A percentile compares a stretch with the other conserved stretches of the same genome.
Conservation (phyloP, 495 filamentous ascomycete genomes). For the Neurospora africana region DNA sequence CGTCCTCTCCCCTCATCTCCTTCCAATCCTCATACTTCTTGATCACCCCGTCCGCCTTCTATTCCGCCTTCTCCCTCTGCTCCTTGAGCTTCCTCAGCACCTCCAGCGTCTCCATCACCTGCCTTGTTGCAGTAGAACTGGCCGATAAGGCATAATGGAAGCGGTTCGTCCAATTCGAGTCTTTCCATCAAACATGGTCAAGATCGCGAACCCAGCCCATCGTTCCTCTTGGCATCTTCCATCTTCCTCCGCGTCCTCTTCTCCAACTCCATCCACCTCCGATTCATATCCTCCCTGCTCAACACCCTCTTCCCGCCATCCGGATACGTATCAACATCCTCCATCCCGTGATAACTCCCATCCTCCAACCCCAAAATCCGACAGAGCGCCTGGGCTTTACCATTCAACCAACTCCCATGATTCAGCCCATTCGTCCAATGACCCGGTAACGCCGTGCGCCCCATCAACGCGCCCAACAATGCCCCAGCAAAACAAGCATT, state of each 20-base stretch:
- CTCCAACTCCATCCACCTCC: slow-evolving; percentile 21
- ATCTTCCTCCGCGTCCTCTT: slow-evolving; percentile 13
- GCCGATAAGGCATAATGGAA: too few relatives aligned
- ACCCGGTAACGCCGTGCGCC: slow-evolving; percentile 27
- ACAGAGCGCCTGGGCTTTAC: slow-evolving; percentile 23
- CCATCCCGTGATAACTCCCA: slow-evolving; percentile 15
- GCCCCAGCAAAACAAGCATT: slow-evolving; percentile 40
- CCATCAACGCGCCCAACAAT: slow-evolving; percentile 31
- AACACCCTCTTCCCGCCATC: slow-evolving; percentile 19
- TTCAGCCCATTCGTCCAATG: slow-evolving; percentile 34
- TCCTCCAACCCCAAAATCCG: slow-evolving; percentile 18
- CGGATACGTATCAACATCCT: slow-evolving; percentile 20
- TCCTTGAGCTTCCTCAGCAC: too few relatives aligned
- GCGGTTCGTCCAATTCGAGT: too few relatives aligned
- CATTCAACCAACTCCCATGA: slow-evolving; percentile 29
- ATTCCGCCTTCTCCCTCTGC: too few relatives aligned
- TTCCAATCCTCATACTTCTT: too few relatives aligned
- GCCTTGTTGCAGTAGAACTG: too few relatives aligned
- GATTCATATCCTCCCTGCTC: slow-evolving; percentile 22
- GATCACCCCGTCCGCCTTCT: too few relatives aligned
- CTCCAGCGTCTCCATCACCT: too few relatives aligned
- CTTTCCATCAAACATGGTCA: background rate
- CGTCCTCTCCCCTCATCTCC: too few relatives aligned
- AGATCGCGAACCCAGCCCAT: background rate
- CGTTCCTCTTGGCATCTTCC: slow-evolving; percentile 2